Percentiles rank a stretch among this genome's conserved stretches.
Evolutionary conservation across 208 protist genomes (phyloP).

Genomic region (Trypanosoma brucei): DNA sequence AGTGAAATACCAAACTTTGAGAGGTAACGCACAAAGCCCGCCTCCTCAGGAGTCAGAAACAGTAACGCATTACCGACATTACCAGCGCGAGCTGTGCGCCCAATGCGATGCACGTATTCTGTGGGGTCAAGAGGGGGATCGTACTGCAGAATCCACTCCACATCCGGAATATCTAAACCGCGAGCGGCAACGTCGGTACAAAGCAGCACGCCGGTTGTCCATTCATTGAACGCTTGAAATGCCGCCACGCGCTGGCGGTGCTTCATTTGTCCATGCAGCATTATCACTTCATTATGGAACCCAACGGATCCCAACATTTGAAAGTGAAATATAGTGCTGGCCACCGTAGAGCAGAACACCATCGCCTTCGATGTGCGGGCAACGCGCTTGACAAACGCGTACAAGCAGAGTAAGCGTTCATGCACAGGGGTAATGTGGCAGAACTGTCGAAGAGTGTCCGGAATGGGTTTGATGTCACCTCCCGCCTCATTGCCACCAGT

Average conservation of each 20-base stretch:
- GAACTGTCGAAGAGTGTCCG: conserved; percentile 77
- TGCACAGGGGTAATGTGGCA: conserved; percentile 68
- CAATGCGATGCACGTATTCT: conserved; percentile 96
- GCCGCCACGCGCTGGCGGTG: conserved; percentile 91
- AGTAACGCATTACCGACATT: conserved; percentile 89
- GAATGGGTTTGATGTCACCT: conserved; percentile 49
- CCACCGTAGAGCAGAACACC: conserved; percentile 97
- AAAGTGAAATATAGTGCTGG: conserved; percentile 96
- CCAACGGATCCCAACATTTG: conserved; percentile 98
- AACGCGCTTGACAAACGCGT: conserved; percentile 96
- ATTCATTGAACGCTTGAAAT: conserved; percentile 87
- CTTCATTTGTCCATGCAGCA: conserved; percentile 95
- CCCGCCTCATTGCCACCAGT: not conserved
- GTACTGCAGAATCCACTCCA: conserved; percentile 98
- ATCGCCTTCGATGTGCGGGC: conserved; percentile 95
- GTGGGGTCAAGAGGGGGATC: conserved; percentile 94
- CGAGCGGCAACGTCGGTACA: conserved; percentile 94
- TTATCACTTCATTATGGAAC: conserved; percentile 94
- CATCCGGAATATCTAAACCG: conserved; percentile 93
- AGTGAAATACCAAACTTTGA: conserved; percentile 73
- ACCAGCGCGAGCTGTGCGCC: conserved; percentile 94
- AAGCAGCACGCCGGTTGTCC: conserved; percentile 89
- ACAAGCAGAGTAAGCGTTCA: conserved; percentile 82
- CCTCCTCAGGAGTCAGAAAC: conserved; percentile 91
- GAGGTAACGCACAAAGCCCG: conserved; percentile 86